Evolutionary conservation across 495 filamentous ascomycete species (phyloP), one percentile per base, ranked within the genome.

Genomic region (Podospora didyma): DNA sequence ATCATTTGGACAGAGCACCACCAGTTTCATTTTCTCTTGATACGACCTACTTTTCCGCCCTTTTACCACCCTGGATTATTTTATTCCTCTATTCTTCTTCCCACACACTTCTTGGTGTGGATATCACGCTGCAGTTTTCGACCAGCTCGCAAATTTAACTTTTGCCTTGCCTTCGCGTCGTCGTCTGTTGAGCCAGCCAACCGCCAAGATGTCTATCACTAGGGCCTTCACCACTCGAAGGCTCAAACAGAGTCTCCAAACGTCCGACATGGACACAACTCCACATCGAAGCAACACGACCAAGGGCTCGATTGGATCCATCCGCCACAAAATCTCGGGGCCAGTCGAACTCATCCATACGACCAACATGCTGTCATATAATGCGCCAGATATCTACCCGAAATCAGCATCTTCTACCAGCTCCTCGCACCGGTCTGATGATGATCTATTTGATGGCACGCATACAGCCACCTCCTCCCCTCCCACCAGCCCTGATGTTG

Each of bases 341-440:
- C 94, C 94, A 2, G 79, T 97, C 46, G 86, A 89, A 69, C 78
- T 98, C 45, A 73, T 96, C 24, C 96, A 93, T 19, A 96, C 95
- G 3, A 97, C 95, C 56, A 98, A 97, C 69, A 90, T 92, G 85
- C 86, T 96, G 17, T 88, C 89, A 17, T 96, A 94, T 79, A 92
- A 92, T 64, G 92, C 94, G 11, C 95, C 94, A 23, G 86, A 91
- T 67, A 80, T 90, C 60, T 80, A 75, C 61, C 82, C 78, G 53
- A 67, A 77, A 57, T 71, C 76, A 24, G 73, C 80, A 0, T 79
- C 82, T 1, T 85, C 87, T 0, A 69, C 80, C 22, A 82, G 78
- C 7, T 67, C 80, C 31, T 85, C 83, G 22, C 74, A 73, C 35
- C 80, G 85, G 59, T 76, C 72, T 21, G 74, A 77, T 51, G 70